Base-by-base conservation (phyloP, 441 rosid species). In the Populus hybrid region DNA sequence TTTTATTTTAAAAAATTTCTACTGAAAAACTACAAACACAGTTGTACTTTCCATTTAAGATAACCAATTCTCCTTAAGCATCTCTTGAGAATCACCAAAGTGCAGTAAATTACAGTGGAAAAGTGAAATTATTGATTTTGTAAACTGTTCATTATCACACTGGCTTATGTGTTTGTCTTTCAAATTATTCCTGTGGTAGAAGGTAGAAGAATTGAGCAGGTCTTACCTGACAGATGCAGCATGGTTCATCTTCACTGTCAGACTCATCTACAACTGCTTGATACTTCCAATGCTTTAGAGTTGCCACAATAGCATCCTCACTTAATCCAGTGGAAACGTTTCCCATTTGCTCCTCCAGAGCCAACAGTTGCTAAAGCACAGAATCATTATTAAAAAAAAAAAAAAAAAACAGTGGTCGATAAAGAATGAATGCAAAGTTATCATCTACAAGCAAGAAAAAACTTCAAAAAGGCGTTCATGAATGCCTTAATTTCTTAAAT, bases 161-260 rank as follows among this genome's bases (percentile, higher is more conserved):
- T 19, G 23, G 63, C 57, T 12, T 14, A 46, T 46, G 23, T 18
- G 4, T 57, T 19, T 57, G 63, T 57, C 19, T 19, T 19, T 6
- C 3, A 67, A 2, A 34, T 53, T 30, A 4, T 7, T 66, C 34
- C 2, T 2, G 50, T 7, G 26, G 9, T 67, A n/a, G 38, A 18
- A 72, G 24, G 34, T 32, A 42, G 18, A 71, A 66, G 50, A 73
- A 61, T 35, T 21, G 24, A 65, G 6, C 30, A 23, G 53, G 30
- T 73, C 72, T 71, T 76, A 88, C 91, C 81, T 79, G 87, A 75
- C 87, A 88, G 9, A 87, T 84, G 59, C 87, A 83, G 70, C 90
- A 88, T 4, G 81, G 63, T 46, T 76, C 83, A 69, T 23, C 35
- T 73, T 78, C 77, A 0, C 1, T 24, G 26, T 73, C n/a, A 23